Conservation (phyloP, 768 basidiomycete species). For the Suillus subaureus region DNA sequence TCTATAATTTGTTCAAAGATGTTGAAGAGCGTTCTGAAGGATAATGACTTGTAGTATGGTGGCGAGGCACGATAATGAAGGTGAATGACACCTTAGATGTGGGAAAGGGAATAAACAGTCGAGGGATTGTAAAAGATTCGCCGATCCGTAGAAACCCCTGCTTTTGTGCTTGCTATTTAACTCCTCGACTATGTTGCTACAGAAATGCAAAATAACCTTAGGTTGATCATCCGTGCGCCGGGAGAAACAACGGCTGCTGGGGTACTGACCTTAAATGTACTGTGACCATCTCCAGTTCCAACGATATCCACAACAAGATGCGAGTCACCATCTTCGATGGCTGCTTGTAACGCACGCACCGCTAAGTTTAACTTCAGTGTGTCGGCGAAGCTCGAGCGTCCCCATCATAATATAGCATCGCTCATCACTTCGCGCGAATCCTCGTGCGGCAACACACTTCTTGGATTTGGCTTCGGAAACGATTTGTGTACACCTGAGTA, state of each 20-base stretch:
- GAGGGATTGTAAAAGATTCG: conserved; percentile 85
- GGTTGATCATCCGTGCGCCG: conserved; percentile 92
- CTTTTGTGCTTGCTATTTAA: conserved; percentile 76
- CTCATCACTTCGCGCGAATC: no score
- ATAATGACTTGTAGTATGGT: conserved; percentile 82
- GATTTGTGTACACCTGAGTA: no score
- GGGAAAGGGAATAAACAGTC: conserved; percentile 64
- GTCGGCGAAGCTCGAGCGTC: not conserved
- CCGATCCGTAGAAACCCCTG: conserved; percentile 89
- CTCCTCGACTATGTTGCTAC: not conserved
- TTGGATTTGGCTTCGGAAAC: no score
- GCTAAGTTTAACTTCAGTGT: no score
- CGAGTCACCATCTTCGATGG: not conserved
- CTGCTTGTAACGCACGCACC: not conserved
- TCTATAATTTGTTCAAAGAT: conserved; percentile 92
- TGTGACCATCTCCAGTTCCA: conserved; percentile 78
- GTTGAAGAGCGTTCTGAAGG: conserved; percentile 97
- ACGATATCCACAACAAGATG: not conserved
- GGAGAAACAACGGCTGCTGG: conserved; percentile 93
- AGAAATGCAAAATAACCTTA: conserved; percentile 34
- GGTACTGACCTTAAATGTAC: conserved; percentile 97
- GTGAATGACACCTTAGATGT: conserved; percentile 78
- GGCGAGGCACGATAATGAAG: conserved; percentile 92
- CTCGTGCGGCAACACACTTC: no score
- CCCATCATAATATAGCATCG: not conserved